Evolutionary conservation across 768 basidiomycete species (phyloP).

Genomic region (Hericium alpestre): DNA sequence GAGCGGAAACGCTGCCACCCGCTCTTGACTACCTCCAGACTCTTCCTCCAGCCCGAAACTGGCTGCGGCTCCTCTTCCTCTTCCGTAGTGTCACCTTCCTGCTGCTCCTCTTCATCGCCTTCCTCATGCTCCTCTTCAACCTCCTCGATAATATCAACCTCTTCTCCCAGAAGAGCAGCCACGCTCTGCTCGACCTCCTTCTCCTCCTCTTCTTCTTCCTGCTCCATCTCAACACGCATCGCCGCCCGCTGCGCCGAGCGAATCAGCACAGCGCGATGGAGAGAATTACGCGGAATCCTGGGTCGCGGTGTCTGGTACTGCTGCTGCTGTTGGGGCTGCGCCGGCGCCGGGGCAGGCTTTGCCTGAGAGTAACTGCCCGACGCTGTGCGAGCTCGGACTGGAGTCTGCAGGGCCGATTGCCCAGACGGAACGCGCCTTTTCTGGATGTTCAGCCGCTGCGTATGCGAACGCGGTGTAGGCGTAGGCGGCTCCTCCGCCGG

Average conservation of each 20-base stretch:
- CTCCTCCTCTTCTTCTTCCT: slow-evolving; percentile 33
- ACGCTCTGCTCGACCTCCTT: slow-evolving; percentile 3
- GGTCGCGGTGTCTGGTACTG: slow-evolving; percentile 16
- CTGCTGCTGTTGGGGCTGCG: slow-evolving; percentile 15
- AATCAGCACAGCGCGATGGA: slow-evolving; percentile 63
- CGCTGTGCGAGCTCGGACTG: slow-evolving; percentile 5
- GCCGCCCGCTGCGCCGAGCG: slow-evolving; percentile 58
- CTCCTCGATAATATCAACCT: slow-evolving; percentile 6
- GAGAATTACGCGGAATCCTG: slow-evolving; percentile 29
- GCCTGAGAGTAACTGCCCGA: slow-evolving; percentile 5
- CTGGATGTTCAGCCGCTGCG: slow-evolving; percentile 3
- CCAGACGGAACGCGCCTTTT: neutral
- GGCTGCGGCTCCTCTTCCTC: slow-evolving; percentile 21
- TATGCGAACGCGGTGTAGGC: neutral
- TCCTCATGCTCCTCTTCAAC: slow-evolving; percentile 10
- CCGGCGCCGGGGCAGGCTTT: slow-evolving; percentile 6
- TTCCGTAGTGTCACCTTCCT: slow-evolving; percentile 8
- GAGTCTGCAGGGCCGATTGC: slow-evolving; percentile 5
- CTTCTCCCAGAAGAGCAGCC: neutral
- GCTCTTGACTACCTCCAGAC: slow-evolving; percentile 23
- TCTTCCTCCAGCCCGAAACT: slow-evolving; percentile 22
- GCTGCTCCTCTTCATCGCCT: neutral
- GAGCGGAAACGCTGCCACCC: slow-evolving; percentile 22
- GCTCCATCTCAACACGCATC: slow-evolving; percentile 38
- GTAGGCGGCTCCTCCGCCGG: slow-evolving; percentile 8